These are phyloP conservation scores for Decorospora gaudefroyi DNA, from an alignment of 2,329 filamentous ascomycete genomes.

Conservation along the genomic window DNA sequence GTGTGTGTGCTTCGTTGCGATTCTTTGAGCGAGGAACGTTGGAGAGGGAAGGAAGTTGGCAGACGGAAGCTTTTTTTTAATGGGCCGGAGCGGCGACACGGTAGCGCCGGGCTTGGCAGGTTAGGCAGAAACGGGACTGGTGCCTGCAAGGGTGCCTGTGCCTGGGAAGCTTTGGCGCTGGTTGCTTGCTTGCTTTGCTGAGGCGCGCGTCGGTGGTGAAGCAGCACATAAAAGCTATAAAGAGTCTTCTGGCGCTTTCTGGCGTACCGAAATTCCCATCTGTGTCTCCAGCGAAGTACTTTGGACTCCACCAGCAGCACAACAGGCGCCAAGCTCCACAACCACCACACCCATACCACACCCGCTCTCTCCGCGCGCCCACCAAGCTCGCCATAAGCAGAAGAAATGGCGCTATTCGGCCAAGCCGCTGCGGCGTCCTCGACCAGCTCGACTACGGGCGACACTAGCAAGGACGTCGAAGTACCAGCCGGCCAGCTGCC, in stretches of 20 bases:
- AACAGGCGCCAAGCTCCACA: conserved; percentile 33
- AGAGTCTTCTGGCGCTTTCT: conserved; percentile 11
- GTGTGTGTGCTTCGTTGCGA: conserved; percentile 98
- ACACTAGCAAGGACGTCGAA: conserved; percentile 85
- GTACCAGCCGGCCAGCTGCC: conserved; percentile 69
- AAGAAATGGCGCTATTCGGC: conserved; percentile 65
- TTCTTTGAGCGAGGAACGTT: conserved; percentile 96
- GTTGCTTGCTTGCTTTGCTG: conserved; percentile 26
- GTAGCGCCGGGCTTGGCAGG: conserved; percentile 28
- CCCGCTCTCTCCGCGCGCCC: conserved; percentile 6
- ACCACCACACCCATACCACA: conserved; percentile 13
- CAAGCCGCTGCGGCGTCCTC: conserved; percentile 57
- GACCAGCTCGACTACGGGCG: conserved; percentile 76
- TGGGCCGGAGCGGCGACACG: conserved; percentile 21
- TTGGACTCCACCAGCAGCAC: conserved; percentile 6
- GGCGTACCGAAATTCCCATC: conserved; percentile 4
- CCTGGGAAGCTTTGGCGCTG: conserved; percentile 32
- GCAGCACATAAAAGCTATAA: conserved; percentile 16
- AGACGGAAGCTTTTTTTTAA: conserved; percentile 30
- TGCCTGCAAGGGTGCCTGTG: conserved; percentile 39
- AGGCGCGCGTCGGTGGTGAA: conserved; percentile 22
- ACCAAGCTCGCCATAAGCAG: conserved; percentile 8
- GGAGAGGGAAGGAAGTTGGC: conserved; percentile 40
- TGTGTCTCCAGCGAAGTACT: background rate
- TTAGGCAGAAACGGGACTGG: conserved; percentile 35